Percentiles rank a stretch among this genome's conserved stretches.
These are phyloP conservation scores for Penicillium sp. DNA, from an alignment of 2,329 filamentous ascomycete species.

Conservation along the genomic window DNA sequence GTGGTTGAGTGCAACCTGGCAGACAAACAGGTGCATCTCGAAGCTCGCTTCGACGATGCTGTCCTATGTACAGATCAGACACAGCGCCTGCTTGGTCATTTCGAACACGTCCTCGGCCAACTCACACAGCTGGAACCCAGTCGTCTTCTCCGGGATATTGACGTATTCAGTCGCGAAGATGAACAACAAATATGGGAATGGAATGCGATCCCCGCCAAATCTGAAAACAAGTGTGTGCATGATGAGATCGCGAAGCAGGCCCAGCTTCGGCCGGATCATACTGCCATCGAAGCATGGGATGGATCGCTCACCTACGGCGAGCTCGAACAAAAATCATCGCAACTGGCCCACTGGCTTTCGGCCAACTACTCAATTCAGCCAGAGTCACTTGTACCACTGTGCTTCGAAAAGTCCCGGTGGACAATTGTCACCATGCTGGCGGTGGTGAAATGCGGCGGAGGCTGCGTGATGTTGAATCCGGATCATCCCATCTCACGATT, in stretches of 20 bases:
- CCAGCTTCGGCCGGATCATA: slow-evolving; percentile 5
- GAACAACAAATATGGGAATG: slow-evolving; percentile 7
- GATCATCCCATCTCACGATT: background rate
- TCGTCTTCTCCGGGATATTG: background rate
- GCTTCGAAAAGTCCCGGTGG: background rate
- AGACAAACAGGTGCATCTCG: background rate
- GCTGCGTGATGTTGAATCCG: background rate
- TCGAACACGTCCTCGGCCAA: slow-evolving; percentile 5
- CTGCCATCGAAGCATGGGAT: slow-evolving; percentile 24
- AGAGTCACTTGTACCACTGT: background rate
- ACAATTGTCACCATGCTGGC: slow-evolving; percentile 21
- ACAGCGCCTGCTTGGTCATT: background rate
- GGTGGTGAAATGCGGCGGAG: background rate
- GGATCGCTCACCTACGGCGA: slow-evolving; percentile 24
- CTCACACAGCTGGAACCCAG: background rate
- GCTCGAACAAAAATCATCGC: slow-evolving; percentile 29
- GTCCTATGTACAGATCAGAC: slow-evolving; percentile 1
- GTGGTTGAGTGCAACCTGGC: slow-evolving; percentile 58
- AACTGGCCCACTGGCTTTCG: slow-evolving; percentile 25
- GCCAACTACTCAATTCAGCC: slow-evolving; percentile 15
- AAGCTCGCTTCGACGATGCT: slow-evolving; percentile 1
- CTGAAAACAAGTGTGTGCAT: slow-evolving; percentile 4
- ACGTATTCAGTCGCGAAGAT: slow-evolving; percentile 7
- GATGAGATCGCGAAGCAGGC: slow-evolving; percentile 4
- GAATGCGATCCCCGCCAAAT: slow-evolving; percentile 1